Evolutionary conservation across 1,139 yeast species (phyloP), one percentile per base, ranked within the genome.

Genomic region (Kodamaea anthophila): DNA sequence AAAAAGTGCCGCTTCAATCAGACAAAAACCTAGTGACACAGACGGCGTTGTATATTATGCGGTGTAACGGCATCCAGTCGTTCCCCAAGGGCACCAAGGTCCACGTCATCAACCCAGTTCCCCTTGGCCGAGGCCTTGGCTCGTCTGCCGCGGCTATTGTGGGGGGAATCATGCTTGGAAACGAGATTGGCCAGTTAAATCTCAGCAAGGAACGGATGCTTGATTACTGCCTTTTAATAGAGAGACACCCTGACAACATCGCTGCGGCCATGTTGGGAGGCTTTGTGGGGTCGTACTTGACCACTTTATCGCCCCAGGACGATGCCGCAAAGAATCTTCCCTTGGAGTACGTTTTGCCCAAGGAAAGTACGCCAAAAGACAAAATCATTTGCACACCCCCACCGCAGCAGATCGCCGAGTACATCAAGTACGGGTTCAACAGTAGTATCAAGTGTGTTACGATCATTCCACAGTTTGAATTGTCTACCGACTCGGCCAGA

Each of bases 251-350:
- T 19, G 98, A 91, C 58, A 91, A 91, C 56, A 88, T 91, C 49
- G 88, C 96, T 13, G 98, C 98, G 20, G 96, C 98, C 26, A 86
- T 91, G 96, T 80, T 88, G 76, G 98, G 98, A 35, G 97, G 98
- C 4, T 91, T 91, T 56, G 94, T 88, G 22, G 98, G 98, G 21
- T 85, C 96, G 1, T 91, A 84, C 57, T 70, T 91, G 51, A 75
- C 94, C 46, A 94, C 85, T 41, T 64, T 91, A 39, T 64, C 76
- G 19, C 76, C 77, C 4, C 70, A 74, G 27, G 96, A 88, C 40
- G 67, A 73, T 37, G 77, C 69, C 33, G 72, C 83, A 32, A 81
- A 83, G 41, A 87, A 79, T 50, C 83, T 86, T 31, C 96, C 96
- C 11, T 63, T 91, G 31, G 78, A 84, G 29, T 83, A 79, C 45